Conservation (phyloP, 495 filamentous ascomycete genomes). For the Lasiosphaeria ovina region DNA sequence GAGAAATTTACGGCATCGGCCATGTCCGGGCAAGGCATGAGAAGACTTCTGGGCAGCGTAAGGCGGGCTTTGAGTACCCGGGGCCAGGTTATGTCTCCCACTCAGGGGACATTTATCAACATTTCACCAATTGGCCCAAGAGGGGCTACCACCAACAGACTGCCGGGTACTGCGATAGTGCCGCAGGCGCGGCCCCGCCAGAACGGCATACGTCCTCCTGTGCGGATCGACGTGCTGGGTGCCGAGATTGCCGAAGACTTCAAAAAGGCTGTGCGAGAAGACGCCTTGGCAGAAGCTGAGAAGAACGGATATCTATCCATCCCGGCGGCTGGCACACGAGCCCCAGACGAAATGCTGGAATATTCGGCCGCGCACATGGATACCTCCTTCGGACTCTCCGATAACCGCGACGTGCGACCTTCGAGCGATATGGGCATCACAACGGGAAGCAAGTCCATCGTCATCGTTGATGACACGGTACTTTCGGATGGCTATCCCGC, state of each 20-base stretch:
- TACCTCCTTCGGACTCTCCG: conserved; percentile 21
- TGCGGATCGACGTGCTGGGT: conserved; percentile 73
- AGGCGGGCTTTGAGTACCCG: conserved; percentile 81
- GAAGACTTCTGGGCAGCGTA: conserved; percentile 82
- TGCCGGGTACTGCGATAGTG: conserved; percentile 54
- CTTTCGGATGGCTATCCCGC: conserved; percentile 38
- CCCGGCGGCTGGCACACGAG: conserved; percentile 12
- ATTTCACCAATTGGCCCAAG: conserved; percentile 51
- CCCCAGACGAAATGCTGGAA: conserved; percentile 28
- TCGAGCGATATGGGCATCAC: conserved; percentile 59
- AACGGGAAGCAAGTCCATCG: conserved; percentile 77
- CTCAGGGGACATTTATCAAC: conserved; percentile 47
- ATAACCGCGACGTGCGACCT: conserved; percentile 27
- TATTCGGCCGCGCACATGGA: conserved; percentile 41
- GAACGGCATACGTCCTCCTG: conserved; percentile 42
- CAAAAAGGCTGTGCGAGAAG: conserved; percentile 61
- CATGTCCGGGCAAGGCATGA: conserved; percentile 67
- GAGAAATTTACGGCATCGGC: conserved; percentile 44
- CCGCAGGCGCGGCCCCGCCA: conserved; percentile 49
- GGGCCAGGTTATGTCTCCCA: conserved; percentile 45
- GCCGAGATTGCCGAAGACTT: conserved; percentile 74
- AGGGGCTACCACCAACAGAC: conserved; percentile 49
- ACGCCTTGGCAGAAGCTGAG: conserved; percentile 46
- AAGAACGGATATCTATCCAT: conserved; percentile 20
- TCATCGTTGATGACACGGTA: conserved; percentile 75